These are phyloP conservation scores for Leucosporidium creatinivorum DNA, from an alignment of 768 basidiomycete genomes.

Conservation along the genomic window DNA sequence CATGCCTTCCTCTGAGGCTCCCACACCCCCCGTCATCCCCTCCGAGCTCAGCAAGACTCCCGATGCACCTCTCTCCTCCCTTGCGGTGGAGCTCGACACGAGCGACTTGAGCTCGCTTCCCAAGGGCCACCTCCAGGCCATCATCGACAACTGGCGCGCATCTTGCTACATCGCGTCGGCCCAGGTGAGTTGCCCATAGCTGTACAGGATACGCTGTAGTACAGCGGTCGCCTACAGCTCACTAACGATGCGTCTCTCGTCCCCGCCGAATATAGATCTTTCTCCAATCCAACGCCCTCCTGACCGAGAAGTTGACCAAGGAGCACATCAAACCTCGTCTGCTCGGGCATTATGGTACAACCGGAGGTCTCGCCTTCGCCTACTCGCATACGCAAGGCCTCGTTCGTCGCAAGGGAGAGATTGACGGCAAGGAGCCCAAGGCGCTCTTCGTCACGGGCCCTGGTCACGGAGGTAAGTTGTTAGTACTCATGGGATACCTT, in stretches of 20 bases:
- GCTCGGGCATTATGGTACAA: slow-evolving; percentile 42
- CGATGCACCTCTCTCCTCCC: neutral
- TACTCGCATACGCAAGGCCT: slow-evolving; percentile 60
- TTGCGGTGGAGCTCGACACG: slow-evolving; percentile 14
- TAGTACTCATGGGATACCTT: neutral
- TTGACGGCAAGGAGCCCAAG: slow-evolving; percentile 47
- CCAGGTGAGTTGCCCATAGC: neutral
- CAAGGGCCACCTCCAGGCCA: slow-evolving; percentile 10
- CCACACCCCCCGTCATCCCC: slow-evolving; percentile 21
- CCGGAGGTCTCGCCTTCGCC: slow-evolving; percentile 65
- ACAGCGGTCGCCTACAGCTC: neutral
- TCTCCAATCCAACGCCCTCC: slow-evolving; percentile 61
- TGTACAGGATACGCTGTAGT: no score
- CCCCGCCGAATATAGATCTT: slow-evolving; percentile 61
- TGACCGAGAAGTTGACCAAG: slow-evolving; percentile 52
- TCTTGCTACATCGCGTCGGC: slow-evolving; percentile 20
- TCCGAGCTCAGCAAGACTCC: slow-evolving; percentile 6
- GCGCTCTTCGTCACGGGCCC: slow-evolving; percentile 74
- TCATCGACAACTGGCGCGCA: slow-evolving; percentile 21
- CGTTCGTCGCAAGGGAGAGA: slow-evolving; percentile 41
- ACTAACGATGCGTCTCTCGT: neutral
- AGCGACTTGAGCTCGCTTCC: neutral
- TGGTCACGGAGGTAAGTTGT: slow-evolving; percentile 42
- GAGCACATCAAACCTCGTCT: slow-evolving; percentile 59
- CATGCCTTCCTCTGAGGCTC: slow-evolving; percentile 12